Evolutionary conservation across 805 yeast genomes (phyloP).

Genomic region (Wickerhamiella musiphila): DNA sequence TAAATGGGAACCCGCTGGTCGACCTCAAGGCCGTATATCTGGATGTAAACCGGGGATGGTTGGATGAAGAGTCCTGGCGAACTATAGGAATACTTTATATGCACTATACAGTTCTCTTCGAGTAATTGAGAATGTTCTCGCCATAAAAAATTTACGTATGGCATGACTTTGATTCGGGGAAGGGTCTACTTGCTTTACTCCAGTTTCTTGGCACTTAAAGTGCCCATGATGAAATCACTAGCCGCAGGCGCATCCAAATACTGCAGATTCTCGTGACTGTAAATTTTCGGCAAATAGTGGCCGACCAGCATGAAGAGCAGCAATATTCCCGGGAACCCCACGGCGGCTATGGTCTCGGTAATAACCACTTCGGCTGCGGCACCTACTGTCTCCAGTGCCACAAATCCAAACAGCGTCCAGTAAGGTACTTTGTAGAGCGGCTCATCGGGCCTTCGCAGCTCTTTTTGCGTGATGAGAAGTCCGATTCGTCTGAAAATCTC

Average conservation of each 20-base stretch:
- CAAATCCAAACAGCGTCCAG: constrained; percentile 32
- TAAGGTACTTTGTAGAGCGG: constrained; percentile 22
- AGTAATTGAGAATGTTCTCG: too few species aligned
- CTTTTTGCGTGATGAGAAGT: constrained; percentile 43
- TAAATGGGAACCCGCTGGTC: constrained; percentile 1
- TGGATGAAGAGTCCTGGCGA: too few species aligned
- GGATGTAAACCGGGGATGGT: too few species aligned
- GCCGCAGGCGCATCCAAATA: constrained; percentile 45
- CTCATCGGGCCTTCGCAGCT: constrained; percentile 21
- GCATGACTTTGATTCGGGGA: too few species aligned
- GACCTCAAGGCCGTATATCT: too few species aligned
- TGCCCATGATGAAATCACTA: constrained; percentile 22
- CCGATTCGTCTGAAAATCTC: constrained; percentile 44
- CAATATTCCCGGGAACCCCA: constrained; percentile 82
- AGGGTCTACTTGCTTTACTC: neutral
- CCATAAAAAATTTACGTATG: too few species aligned
- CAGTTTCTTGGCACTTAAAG: constrained; percentile 19
- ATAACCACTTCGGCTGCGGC: constrained; percentile 71
- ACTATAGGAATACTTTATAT: too few species aligned
- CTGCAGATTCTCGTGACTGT: constrained; percentile 42
- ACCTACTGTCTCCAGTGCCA: constrained; percentile 43
- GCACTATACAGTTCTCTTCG: too few species aligned
- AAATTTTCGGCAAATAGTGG: constrained; percentile 42
- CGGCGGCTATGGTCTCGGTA: constrained; percentile 75
- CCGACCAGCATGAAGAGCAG: constrained; percentile 47